A percentile compares a stretch with the other conserved stretches of the same genome.
phyloP scores from a whole-genome alignment of 306 rosid genomes.

The Inga oerstediana region DNA sequence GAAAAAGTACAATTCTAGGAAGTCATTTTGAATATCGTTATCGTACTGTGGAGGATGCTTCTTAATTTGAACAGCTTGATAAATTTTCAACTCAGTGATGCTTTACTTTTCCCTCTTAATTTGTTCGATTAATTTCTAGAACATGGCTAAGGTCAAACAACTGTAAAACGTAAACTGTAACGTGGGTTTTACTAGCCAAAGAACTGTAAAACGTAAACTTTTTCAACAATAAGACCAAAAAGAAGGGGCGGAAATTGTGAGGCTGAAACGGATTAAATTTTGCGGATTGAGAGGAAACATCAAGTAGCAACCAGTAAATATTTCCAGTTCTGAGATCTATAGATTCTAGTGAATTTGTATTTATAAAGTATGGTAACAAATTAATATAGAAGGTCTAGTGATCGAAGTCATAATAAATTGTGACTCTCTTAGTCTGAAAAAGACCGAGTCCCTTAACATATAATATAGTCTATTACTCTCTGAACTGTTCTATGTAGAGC shows the following conservation, averaged over 20 bases:
- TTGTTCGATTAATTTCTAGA: constrained; percentile 14
- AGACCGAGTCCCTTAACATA: neutral
- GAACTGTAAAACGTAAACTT: neutral
- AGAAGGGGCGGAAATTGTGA: neutral
- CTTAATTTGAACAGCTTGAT: neutral
- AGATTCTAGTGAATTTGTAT: neutral
- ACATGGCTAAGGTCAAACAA: neutral
- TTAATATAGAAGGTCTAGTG: neutral
- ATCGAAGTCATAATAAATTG: neutral
- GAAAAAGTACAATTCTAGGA: neutral
- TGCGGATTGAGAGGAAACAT: neutral
- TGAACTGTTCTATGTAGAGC: neutral
- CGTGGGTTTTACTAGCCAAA: neutral
- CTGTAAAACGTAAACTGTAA: neutral
- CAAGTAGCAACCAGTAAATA: neutral
- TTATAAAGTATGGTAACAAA: no score
- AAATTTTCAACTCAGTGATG: neutral
- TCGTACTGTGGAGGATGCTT: neutral
- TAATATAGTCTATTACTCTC: neutral
- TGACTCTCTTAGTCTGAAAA: neutral
- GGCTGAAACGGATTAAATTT: no score
- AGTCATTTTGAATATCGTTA: neutral
- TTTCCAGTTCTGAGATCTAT: neutral
- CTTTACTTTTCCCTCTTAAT: neutral
- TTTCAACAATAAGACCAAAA: neutral